A percentile compares a stretch with the other conserved stretches of the same genome.
These are phyloP conservation scores for Guillardia theta DNA, from an alignment of 78 protist species.

Conservation along the genomic window DNA sequence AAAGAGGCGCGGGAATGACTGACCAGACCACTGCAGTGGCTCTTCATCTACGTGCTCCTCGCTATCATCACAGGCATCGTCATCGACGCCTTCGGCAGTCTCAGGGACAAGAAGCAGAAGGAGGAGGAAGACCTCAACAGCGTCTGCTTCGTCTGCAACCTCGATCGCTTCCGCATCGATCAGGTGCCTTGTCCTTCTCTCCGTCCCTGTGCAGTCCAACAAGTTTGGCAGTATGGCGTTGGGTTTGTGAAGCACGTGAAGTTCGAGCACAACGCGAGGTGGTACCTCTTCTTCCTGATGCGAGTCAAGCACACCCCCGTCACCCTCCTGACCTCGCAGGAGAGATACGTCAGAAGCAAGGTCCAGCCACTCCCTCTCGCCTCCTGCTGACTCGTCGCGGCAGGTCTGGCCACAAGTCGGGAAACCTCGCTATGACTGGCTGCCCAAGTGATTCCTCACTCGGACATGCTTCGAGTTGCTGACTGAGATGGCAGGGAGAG, in stretches of 20 bases:
- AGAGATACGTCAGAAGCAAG: background rate
- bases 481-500: no score
- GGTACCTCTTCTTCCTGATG: slow-evolving; percentile 17
- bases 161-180: background rate
- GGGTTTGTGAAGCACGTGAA: background rate
- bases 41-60: background rate
- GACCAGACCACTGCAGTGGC: no score
- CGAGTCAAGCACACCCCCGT: background rate
- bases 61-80: slow-evolving; percentile 14
- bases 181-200: no score
- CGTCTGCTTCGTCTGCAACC: background rate
- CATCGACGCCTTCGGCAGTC: slow-evolving; percentile 11
- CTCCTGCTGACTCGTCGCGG: no score
- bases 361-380: no score
- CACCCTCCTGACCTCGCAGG: background rate
- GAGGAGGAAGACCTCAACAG: background rate
- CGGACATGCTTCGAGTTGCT: no score
- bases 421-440: no score
- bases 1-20: no score
- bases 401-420: no score
- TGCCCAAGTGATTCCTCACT: no score
- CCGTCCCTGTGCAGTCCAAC: no score
- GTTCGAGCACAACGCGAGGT: background rate
- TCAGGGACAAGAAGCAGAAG: background rate
- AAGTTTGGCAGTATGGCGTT: no score